phyloP scores from a whole-genome alignment of 306 rosid genomes.

The Rosa chinensis region DNA sequence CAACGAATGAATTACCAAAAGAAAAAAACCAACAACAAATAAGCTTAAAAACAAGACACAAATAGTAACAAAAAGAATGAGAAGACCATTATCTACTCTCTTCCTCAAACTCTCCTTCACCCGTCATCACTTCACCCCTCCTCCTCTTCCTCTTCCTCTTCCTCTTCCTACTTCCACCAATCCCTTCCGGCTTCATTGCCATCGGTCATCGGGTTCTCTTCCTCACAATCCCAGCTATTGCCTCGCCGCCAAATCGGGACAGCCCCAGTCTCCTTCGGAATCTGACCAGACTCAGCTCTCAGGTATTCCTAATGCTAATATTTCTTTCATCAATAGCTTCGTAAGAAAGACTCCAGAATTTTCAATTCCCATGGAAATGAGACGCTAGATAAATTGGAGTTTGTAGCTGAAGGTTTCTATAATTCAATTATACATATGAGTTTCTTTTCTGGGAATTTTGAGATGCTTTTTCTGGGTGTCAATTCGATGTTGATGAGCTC shows the following conservation, averaged over 20 bases:
- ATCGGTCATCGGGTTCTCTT: slow-evolving; percentile 26
- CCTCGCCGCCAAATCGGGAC: slow-evolving; percentile 42
- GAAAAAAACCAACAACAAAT: too few species aligned
- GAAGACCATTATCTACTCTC: neutral
- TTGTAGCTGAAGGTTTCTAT: neutral
- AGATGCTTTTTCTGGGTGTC: too few species aligned
- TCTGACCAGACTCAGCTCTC: slow-evolving; percentile 43
- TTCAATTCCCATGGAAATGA: slow-evolving; percentile 1
- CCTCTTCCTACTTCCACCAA: neutral
- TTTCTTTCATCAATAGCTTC: neutral
- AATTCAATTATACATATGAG: neutral
- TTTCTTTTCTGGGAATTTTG: too few species aligned
- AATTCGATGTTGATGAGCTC: too few species aligned
- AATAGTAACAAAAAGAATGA: too few species aligned
- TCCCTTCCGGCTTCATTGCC: slow-evolving; percentile 30
- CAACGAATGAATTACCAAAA: too few species aligned
- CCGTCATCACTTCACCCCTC: neutral
- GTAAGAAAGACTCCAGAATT: neutral
- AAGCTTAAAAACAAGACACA: too few species aligned
- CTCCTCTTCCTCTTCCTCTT: too few species aligned
- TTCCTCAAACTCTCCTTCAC: neutral
- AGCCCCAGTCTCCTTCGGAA: slow-evolving; percentile 40
- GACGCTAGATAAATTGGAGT: neutral
- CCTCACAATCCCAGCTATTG: slow-evolving; percentile 35
- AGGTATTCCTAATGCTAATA: slow-evolving; percentile 16